Evolutionary conservation across 2,329 filamentous ascomycete species (phyloP), one percentile per base, ranked within the genome.

Genomic region (Ceratocystis huliohia): DNA sequence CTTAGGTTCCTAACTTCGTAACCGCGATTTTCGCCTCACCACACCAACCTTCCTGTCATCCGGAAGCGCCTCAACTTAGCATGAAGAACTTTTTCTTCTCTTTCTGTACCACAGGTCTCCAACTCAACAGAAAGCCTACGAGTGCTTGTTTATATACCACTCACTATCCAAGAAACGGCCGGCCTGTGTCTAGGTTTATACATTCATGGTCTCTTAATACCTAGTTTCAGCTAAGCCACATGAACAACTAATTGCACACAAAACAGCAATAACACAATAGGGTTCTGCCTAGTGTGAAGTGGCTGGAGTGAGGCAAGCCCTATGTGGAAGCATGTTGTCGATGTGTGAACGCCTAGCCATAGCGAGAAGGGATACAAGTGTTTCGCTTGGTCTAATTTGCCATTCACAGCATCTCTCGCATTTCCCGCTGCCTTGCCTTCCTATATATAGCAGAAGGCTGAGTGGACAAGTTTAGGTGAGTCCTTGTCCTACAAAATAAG

Each of bases 171-270:
- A 41, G 13, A 41, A 41, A 41, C 37, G 1, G 37, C 37, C 37
- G 8, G 37, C 13, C 37, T 41, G 37, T 13, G 37, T 13, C 37
- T 41, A 41, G 37, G 10, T 41, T 15, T 13, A 4, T 41, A 5
- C 10, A 41, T 41, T 41, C 3, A 41, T 41, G 37, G 37, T 41
- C 37, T n/a, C 56, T 20, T 7, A 5, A 37, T 17, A 59, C 33
- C 8, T 28, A 37, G 56, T 30, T 59, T 59, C 28, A 59, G 56
- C 56, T 59, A 59, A 17, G 56, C 56, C 56, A 59, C 15, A 59
- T 37, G 28, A 37, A 59, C n/a, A n/a, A n/a, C 28, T 15, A 33
- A 33, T 13, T n/a, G 7, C 10, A 57, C 22, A 33, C 8, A 6
- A 22, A 15, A 28, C 53, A 7, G n/a, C 22, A 53, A 22, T 53